Evolutionary conservation across 2,329 filamentous ascomycete species (phyloP).

Genomic region (Beauveria asiatica): DNA sequence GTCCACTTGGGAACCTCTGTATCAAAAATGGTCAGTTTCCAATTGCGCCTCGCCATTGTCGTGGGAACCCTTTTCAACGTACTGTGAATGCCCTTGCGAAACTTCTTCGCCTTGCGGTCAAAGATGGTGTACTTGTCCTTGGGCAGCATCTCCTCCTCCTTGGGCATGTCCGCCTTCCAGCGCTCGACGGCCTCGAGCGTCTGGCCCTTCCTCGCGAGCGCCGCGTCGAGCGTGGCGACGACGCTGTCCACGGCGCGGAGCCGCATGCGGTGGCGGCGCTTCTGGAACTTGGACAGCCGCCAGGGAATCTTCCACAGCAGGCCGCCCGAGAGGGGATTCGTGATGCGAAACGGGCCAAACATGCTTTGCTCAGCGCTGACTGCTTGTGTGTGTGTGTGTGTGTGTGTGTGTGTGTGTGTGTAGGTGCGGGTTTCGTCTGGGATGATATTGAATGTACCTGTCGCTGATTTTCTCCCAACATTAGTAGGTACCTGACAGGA

Average conservation of each 20-base stretch:
- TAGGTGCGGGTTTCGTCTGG: conserved; percentile 7
- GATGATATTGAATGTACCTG: conserved; percentile 16
- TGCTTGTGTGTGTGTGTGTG: conserved; percentile 10
- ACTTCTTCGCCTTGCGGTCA: conserved; percentile 89
- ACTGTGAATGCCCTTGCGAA: conserved; percentile 97
- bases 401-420: background rate
- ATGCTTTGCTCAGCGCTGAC: conserved; percentile 38
- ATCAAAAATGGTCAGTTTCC: conserved; percentile 8
- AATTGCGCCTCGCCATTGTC: background rate
- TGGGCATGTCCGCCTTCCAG: conserved; percentile 96
- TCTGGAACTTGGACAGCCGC: conserved; percentile 87
- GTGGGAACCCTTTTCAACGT: conserved; percentile 28
- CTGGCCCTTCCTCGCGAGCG: conserved; percentile 64
- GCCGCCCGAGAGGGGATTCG: conserved; percentile 66
- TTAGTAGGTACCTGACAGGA: background rate
- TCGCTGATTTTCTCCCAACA: conserved; percentile 1
- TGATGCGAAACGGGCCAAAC: conserved; percentile 78
- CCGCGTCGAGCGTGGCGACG: conserved; percentile 72
- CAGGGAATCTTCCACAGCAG: conserved; percentile 96
- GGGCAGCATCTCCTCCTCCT: conserved; percentile 89
- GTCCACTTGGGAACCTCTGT: conserved; percentile 87
- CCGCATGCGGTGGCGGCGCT: conserved; percentile 74
- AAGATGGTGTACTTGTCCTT: conserved; percentile 98
- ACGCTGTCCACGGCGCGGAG: conserved; percentile 79
- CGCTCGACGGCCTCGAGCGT: conserved; percentile 70